These are phyloP conservation scores for Didymella sp. DNA, from an alignment of 2,329 filamentous ascomycete species.

Conservation along the genomic window DNA sequence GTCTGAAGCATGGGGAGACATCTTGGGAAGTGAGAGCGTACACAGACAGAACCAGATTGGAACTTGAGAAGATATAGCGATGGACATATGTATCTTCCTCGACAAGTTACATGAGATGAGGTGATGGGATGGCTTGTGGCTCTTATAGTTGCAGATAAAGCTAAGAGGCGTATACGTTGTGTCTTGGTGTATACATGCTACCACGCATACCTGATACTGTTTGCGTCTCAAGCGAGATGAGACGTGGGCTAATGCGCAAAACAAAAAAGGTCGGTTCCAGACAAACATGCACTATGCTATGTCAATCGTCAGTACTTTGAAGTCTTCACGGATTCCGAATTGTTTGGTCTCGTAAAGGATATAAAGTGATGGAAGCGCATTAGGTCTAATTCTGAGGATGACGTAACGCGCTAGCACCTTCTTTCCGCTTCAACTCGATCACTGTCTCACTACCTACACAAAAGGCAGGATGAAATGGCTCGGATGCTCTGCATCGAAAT, in stretches of 20 bases:
- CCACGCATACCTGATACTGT: background rate
- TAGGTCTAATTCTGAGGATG: background rate
- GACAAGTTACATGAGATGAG: background rate
- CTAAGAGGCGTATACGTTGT: background rate
- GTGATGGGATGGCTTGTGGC: background rate
- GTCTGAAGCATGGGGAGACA: too few species aligned
- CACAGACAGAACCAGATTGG: too few species aligned
- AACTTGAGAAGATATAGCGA: background rate
- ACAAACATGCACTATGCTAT: too few species aligned
- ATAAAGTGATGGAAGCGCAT: background rate
- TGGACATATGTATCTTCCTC: too few species aligned
- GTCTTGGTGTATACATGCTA: background rate
- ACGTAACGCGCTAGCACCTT: background rate
- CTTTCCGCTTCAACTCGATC: background rate
- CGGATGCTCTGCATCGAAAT: conserved; percentile 49
- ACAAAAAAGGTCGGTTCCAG: background rate
- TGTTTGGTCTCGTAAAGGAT: background rate
- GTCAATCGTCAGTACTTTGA: background rate
- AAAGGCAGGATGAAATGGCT: conserved; percentile 50
- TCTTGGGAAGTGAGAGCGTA: too few species aligned
- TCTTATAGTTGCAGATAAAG: background rate
- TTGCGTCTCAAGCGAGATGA: background rate
- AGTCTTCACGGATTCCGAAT: background rate
- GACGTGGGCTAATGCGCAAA: background rate
- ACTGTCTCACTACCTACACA: background rate